Percentiles rank a stretch among this genome's conserved stretches.
phyloP scores from a whole-genome alignment of 495 filamentous ascomycete species.

The Aspergillus avenaceus region DNA sequence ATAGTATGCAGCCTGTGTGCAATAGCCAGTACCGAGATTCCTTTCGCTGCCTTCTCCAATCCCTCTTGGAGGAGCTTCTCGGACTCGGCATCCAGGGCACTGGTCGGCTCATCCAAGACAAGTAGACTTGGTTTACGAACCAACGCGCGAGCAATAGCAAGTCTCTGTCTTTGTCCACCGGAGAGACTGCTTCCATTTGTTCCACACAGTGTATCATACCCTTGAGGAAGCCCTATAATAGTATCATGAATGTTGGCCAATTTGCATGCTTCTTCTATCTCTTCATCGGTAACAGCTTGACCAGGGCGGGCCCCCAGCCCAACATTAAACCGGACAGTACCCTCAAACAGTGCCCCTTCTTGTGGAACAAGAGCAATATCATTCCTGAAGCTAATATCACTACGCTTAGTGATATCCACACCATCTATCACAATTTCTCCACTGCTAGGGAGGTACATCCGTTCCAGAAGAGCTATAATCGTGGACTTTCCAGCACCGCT shows the following conservation, averaged over 20 bases:
- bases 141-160: conserved; percentile 70
- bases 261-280: conserved; percentile 54
- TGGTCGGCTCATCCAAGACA: conserved; percentile 75
- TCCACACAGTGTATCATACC: conserved; percentile 61
- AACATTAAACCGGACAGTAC: conserved; percentile 52
- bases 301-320: conserved; percentile 43
- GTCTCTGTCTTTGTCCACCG: conserved; percentile 70
- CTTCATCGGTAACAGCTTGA: conserved; percentile 37
- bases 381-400: conserved; percentile 35
- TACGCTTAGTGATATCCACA: conserved; percentile 29
- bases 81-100: conserved; percentile 64
- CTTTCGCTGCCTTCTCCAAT: conserved; percentile 57
- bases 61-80: conserved; percentile 68
- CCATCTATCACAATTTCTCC: neutral
- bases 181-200: conserved; percentile 59
- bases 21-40: conserved; percentile 70
- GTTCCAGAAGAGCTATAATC: conserved; percentile 44
- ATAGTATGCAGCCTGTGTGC: conserved; percentile 74
- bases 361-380: conserved; percentile 48
- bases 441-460: neutral
- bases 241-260: conserved; percentile 58
- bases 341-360: conserved; percentile 48
- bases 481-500: conserved; percentile 58
- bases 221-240: conserved; percentile 51
- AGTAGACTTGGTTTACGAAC: conserved; percentile 66